A percentile compares a stretch with the other conserved stretches of the same genome.
Evolutionary conservation across 495 filamentous ascomycete genomes (phyloP).

Genomic region (Staphylotrichum tortipilum): DNA sequence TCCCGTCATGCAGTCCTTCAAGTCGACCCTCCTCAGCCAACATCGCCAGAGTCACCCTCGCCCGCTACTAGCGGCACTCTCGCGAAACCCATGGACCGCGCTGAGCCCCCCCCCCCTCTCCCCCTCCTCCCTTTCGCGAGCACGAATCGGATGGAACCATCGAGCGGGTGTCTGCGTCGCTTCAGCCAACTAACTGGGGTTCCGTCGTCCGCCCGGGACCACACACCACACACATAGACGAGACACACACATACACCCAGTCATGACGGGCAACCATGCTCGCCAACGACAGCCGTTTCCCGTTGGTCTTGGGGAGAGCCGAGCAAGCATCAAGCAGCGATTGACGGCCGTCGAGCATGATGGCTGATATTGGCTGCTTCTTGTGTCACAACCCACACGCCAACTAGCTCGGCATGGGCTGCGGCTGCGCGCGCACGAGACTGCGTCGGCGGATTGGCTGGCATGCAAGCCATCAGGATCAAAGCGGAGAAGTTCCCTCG

Average conservation of each 20-base stretch:
- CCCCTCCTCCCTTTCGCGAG: neutral
- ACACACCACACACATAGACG: too few relatives aligned
- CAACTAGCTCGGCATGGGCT: neutral
- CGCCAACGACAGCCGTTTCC: neutral
- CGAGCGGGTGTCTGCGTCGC: conserved; percentile 5
- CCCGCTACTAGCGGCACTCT: neutral
- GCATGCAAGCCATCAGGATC: conserved; percentile 8
- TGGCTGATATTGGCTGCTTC: conserved; percentile 3
- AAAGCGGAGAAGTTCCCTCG: neutral
- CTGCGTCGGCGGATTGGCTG: neutral
- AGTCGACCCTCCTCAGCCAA: neutral
- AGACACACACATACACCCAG: too few relatives aligned
- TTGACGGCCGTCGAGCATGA: neutral
- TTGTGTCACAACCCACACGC: neutral
- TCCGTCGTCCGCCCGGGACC: neutral
- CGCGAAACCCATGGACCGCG: neutral
- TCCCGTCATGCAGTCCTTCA: conserved; percentile 3
- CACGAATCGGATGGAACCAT: conserved; percentile 10
- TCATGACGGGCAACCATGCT: neutral
- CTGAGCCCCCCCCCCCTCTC: neutral
- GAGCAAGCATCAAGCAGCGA: neutral
- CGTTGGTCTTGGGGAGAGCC: neutral
- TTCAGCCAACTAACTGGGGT: conserved; percentile 1
- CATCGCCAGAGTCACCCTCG: neutral
- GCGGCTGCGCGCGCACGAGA: conserved; percentile 2